These are phyloP conservation scores for Phytophthora uliginosa DNA, from an alignment of 352 stramenopile species.

Conservation along the genomic window DNA sequence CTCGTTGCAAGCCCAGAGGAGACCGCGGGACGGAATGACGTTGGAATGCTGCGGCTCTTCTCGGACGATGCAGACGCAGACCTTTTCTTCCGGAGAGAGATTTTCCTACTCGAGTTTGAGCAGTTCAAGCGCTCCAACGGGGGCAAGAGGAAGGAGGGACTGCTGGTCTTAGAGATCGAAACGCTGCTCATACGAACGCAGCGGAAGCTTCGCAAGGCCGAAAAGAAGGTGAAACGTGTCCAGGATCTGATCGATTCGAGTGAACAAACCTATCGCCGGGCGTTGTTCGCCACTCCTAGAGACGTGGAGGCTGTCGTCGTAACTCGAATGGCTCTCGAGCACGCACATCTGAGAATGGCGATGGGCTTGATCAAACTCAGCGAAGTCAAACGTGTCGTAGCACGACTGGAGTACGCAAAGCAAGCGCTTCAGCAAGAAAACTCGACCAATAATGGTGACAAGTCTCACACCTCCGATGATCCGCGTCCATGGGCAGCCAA, in stretches of 20 bases:
- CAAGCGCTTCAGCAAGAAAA: conserved; percentile 6
- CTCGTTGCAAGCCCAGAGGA: background rate
- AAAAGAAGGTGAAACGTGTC: conserved; percentile 56
- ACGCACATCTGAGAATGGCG: conserved; percentile 42
- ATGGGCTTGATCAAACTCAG: conserved; percentile 48
- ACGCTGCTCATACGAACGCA: conserved; percentile 33
- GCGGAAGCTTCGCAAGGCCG: conserved; percentile 62
- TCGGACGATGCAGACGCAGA: conserved; percentile 50
- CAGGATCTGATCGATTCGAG: conserved; percentile 45
- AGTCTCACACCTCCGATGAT: background rate
- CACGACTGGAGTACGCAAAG: conserved; percentile 29
- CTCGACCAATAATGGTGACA: background rate
- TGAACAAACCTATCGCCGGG: conserved; percentile 34
- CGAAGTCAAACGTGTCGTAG: conserved; percentile 32
- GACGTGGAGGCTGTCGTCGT: conserved; percentile 40
- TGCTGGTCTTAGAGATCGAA: conserved; percentile 15
- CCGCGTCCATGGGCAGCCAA: background rate
- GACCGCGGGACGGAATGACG: conserved; percentile 1
- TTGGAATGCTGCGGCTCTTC: conserved; percentile 53
- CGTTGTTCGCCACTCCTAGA: conserved; percentile 30
- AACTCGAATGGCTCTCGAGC: conserved; percentile 47
- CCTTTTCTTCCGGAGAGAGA: conserved; percentile 59
- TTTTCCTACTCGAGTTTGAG: conserved; percentile 51
- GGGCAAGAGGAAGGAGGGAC: background rate
- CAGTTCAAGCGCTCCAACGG: conserved; percentile 9